Evolutionary conservation across 495 filamentous ascomycete genomes (phyloP).

Genomic region (Lepidopterella palustris): DNA sequence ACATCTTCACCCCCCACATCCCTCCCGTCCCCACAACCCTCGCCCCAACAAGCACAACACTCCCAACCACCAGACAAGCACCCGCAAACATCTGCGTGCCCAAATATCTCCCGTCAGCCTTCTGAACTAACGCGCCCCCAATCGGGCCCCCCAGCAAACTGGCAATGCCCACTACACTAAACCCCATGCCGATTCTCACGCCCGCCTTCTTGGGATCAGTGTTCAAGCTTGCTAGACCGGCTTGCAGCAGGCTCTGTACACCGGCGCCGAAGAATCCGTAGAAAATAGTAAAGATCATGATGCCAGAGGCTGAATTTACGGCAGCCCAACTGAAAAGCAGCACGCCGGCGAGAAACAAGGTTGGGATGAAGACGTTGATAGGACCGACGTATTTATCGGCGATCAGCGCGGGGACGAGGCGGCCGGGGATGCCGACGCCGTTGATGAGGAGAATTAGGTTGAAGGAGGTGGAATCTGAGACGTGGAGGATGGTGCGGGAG

Average conservation of each 20-base stretch:
- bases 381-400: slow-evolving; percentile 58
- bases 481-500: slow-evolving; percentile 48
- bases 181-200: slow-evolving; percentile 70
- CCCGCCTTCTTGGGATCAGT: slow-evolving; percentile 62
- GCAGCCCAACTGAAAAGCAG: slow-evolving; percentile 39
- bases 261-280: slow-evolving; percentile 59
- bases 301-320: not conserved
- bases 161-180: slow-evolving; percentile 65
- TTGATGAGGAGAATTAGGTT: slow-evolving; percentile 69
- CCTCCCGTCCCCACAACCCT: not conserved
- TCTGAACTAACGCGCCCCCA: slow-evolving; percentile 53
- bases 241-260: slow-evolving; percentile 60
- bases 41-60: not conserved
- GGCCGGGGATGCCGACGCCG: slow-evolving; percentile 56
- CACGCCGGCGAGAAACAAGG: slow-evolving; percentile 31
- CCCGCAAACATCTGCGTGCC: slow-evolving; percentile 7
- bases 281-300: slow-evolving; percentile 57
- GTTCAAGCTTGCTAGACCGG: slow-evolving; percentile 54
- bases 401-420: slow-evolving; percentile 56
- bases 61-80: not conserved
- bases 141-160: slow-evolving; percentile 70
- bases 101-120: not conserved
- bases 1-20: not conserved
- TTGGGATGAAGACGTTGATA: slow-evolving; percentile 55
- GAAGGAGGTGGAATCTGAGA: slow-evolving; percentile 50